Evolutionary conservation across 257 asterid species (phyloP).

Genomic region (Rubia yunnanensis): DNA sequence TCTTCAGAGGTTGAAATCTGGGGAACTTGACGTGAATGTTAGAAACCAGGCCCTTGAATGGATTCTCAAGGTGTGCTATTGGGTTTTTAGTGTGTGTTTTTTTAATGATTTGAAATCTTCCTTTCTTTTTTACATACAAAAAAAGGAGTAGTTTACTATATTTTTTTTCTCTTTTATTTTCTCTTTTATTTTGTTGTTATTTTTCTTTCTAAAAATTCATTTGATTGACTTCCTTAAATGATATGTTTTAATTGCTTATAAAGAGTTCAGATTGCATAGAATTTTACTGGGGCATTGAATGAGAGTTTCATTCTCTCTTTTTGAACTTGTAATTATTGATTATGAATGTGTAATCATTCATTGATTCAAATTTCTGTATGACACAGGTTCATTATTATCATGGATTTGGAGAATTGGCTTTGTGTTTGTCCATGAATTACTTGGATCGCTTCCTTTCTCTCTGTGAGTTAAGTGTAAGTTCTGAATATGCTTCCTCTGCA

Average conservation of each 20-base stretch:
- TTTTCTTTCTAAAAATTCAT: background rate
- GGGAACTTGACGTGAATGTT: conserved; percentile 52
- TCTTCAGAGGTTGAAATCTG: conserved; percentile 56
- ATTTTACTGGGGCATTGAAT: background rate
- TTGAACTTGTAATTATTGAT: background rate
- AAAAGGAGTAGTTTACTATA: background rate
- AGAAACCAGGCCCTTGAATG: conserved; percentile 72
- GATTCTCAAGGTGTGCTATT: conserved; percentile 59
- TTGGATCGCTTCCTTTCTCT: conserved; percentile 32
- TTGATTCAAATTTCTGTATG: background rate
- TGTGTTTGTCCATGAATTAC: conserved; percentile 31
- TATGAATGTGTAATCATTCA: too few species aligned
- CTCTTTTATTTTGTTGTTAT: too few species aligned
- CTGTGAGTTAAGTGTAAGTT: conserved; percentile 31
- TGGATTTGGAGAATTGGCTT: conserved; percentile 27
- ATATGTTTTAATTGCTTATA: background rate
- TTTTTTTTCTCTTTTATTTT: background rate
- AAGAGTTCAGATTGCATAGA: background rate
- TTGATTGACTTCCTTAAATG: conserved; percentile 2
- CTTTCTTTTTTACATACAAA: background rate
- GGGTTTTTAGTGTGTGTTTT: background rate
- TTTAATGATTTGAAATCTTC: background rate
- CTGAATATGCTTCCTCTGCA: conserved; percentile 5
- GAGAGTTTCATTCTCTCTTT: background rate
- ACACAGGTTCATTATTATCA: conserved; percentile 29